A percentile compares a stretch with the other conserved stretches of the same genome.
phyloP scores from a whole-genome alignment of 169 alveolate genomes.

The Eimeria acervulina region DNA sequence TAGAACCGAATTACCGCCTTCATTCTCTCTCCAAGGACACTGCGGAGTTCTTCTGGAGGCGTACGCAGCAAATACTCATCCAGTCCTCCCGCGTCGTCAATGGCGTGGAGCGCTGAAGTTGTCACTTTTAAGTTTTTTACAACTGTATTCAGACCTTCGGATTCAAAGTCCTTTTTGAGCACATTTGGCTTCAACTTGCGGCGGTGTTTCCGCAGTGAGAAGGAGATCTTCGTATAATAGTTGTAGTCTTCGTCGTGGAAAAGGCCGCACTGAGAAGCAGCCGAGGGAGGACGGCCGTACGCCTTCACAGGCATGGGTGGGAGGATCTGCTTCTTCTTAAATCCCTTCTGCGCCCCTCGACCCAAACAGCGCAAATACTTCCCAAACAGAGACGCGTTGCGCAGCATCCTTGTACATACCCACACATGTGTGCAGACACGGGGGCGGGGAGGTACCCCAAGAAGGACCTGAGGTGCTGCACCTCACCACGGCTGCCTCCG shows the following conservation, averaged over 20 bases:
- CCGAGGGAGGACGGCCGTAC: slow-evolving; percentile 93
- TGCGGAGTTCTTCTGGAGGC: slow-evolving; percentile 93
- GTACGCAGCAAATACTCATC: slow-evolving; percentile 92
- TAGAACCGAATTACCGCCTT: slow-evolving; percentile 91
- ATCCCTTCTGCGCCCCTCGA: slow-evolving; percentile 75
- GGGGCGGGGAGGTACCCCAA: neutral
- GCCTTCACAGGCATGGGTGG: slow-evolving; percentile 95
- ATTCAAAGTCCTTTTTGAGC: slow-evolving; percentile 61
- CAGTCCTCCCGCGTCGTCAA: slow-evolving; percentile 93
- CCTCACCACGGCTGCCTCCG: neutral
- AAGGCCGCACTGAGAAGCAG: slow-evolving; percentile 93
- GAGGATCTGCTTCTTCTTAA: slow-evolving; percentile 90
- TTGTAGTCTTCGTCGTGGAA: slow-evolving; percentile 94
- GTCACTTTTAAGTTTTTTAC: slow-evolving; percentile 91
- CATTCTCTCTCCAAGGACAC: slow-evolving; percentile 92
- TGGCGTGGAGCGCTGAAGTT: slow-evolving; percentile 93
- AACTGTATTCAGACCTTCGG: slow-evolving; percentile 87
- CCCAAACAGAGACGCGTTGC: slow-evolving; percentile 82
- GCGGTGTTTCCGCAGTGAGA: slow-evolving; percentile 61
- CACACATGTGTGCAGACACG: neutral
- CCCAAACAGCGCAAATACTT: slow-evolving; percentile 81
- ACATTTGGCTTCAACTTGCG: slow-evolving; percentile 80
- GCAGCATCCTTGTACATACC: slow-evolving; percentile 77
- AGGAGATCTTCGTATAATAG: slow-evolving; percentile 61
- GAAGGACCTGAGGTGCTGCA: neutral